These are phyloP conservation scores for Stylonectria norvegica DNA, from an alignment of 2,329 filamentous ascomycete species.

Conservation along the genomic window DNA sequence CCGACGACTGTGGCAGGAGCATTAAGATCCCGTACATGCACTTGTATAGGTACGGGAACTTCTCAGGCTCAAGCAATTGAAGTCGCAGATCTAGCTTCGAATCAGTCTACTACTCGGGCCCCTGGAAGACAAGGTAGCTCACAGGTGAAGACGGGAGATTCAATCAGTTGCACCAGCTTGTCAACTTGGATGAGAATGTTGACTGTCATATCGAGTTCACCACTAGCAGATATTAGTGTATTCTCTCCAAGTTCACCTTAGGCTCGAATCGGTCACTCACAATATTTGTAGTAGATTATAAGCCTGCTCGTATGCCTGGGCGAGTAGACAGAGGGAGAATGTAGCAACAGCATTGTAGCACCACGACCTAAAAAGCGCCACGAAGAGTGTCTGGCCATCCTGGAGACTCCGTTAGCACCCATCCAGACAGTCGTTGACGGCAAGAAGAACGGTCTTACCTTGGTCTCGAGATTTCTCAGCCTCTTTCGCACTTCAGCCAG, in stretches of 20 bases:
- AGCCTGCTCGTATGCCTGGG: constrained; percentile 96
- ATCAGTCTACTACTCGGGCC: neutral
- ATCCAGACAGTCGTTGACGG: neutral
- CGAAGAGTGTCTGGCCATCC: constrained; percentile 95
- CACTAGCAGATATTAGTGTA: constrained; percentile 49
- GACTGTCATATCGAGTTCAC: constrained; percentile 97
- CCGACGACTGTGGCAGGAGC: constrained; percentile 96
- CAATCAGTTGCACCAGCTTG: constrained; percentile 92
- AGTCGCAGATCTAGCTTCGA: constrained; percentile 72
- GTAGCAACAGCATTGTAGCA: constrained; percentile 98
- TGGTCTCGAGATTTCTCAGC: constrained; percentile 84
- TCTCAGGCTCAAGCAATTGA: constrained; percentile 91
- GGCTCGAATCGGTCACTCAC: constrained; percentile 44
- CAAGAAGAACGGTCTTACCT: constrained; percentile 48
- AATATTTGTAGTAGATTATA: constrained; percentile 96
- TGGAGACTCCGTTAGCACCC: constrained; percentile 31
- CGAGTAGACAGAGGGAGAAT: constrained; percentile 90
- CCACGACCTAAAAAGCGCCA: constrained; percentile 92
- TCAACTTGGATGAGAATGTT: constrained; percentile 99
- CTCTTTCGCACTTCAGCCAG: constrained; percentile 86
- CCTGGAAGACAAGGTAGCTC: constrained; percentile 32
- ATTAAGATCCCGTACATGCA: constrained; percentile 96
- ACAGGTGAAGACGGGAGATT: constrained; percentile 98
- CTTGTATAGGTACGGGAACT: constrained; percentile 92
- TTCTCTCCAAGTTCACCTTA: neutral